Conservation (phyloP, 495 filamentous ascomycete species). For the Daldinia childiae region DNA sequence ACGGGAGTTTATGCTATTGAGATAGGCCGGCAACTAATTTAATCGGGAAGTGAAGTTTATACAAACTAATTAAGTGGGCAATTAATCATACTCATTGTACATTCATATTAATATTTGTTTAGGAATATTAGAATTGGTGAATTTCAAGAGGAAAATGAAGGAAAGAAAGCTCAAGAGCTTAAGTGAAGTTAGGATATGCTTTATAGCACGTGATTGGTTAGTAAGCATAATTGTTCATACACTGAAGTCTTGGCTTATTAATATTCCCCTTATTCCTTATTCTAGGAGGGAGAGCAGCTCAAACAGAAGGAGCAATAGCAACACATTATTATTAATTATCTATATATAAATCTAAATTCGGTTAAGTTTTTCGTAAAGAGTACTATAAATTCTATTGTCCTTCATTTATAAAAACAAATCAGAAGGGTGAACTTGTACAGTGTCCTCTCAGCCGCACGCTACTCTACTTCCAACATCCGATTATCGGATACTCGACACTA, state of each 20-base stretch:
- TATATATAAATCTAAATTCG: background rate
- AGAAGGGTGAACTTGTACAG: background rate
- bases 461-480: background rate
- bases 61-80: too few species aligned
- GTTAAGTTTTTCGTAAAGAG: too few species aligned
- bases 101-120: too few species aligned
- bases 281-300: background rate
- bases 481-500: background rate
- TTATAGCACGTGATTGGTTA: background rate
- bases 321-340: background rate
- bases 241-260: background rate
- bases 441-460: background rate
- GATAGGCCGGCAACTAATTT: too few species aligned
- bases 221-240: background rate
- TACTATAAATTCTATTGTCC: background rate
- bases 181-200: background rate
- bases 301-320: background rate
- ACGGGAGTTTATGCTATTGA: too few species aligned
- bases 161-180: background rate
- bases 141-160: background rate
- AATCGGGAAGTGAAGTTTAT: too few species aligned
- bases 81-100: too few species aligned
- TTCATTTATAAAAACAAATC: background rate
- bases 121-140: too few species aligned
- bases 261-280: background rate